phyloP scores from a whole-genome alignment of 2,329 filamentous ascomycete genomes.

The Helotiales sp. region DNA sequence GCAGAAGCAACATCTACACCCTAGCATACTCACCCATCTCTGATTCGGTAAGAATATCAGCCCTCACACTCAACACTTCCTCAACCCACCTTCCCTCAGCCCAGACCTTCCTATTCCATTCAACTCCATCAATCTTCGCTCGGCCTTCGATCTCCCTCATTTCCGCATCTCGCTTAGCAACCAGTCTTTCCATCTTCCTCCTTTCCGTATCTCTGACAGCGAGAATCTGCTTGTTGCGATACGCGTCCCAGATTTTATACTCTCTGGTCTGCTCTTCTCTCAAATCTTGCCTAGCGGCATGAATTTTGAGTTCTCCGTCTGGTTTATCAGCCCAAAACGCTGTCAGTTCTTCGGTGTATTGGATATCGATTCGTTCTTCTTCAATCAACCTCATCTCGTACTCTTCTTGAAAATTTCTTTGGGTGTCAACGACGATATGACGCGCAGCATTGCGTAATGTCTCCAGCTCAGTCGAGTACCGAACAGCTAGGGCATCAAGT shows the following conservation, averaged over 20 bases:
- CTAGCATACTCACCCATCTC: conserved; percentile 25
- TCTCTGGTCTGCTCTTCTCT: conserved; percentile 43
- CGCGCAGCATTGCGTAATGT: conserved; percentile 32
- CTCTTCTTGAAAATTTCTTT: conserved; percentile 41
- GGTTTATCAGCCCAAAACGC: conserved; percentile 41
- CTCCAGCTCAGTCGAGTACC: conserved; percentile 31
- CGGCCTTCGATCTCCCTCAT: conserved; percentile 44
- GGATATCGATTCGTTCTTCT: conserved; percentile 45
- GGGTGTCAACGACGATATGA: conserved; percentile 36
- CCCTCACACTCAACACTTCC: conserved; percentile 46
- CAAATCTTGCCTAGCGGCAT: conserved; percentile 43
- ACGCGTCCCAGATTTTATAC: conserved; percentile 37
- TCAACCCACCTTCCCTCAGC: conserved; percentile 51
- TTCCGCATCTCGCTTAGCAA: conserved; percentile 43
- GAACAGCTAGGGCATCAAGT: conserved; percentile 30
- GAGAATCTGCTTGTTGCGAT: conserved; percentile 41
- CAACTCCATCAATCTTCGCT: conserved; percentile 27
- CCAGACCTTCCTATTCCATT: conserved; percentile 37
- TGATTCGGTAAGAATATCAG: conserved; percentile 42
- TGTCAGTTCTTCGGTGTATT: conserved; percentile 43
- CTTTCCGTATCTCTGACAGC: conserved; percentile 46
- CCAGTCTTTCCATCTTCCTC: conserved; percentile 35
- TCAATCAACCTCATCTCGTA: conserved; percentile 41
- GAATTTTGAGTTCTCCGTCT: conserved; percentile 41
- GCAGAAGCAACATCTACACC: background rate